Base-by-base conservation (phyloP, 192 early-diverging fungal genomes). In the Coemansia sp. region DNA sequence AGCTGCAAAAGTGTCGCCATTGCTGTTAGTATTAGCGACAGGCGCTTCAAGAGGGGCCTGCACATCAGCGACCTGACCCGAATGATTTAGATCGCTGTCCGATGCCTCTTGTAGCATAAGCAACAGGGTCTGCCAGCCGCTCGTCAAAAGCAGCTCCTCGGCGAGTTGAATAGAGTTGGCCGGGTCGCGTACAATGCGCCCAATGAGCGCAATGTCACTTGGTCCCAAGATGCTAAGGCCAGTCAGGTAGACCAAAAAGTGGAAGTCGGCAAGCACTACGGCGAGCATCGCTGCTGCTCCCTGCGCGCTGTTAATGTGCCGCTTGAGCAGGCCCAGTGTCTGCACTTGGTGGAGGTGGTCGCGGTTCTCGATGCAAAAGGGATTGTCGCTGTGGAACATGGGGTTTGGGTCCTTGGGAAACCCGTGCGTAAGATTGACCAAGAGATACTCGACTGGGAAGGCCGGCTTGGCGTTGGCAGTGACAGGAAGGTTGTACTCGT, bases 381-480 rank as follows among this genome's bases (percentile, higher is more conserved):
- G 62, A 24, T 50, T 70, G 11, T 62, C 11, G n/a, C 86, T 77
- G 8, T 69, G 83, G 73, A 98, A 99, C 43, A 87, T 70, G n/a
- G 93, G 91, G 21, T 76, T 73, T 2, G 93, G 88, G 6, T 85
- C 86, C 53, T 87, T 82, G 16, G 97, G 97, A 74, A 95, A 97
- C 3, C 97, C 97, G 58, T 95, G 87, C 5, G 96, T 94, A 9
- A 91, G 68, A 63, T 95, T 97, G 23, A 97, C 91, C 31, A 99
- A 80, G 20, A 99, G 85, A 67, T 99, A 98, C 64, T 99, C 96
- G 1, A 98, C 90, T 0, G 97, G 97, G 69, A 98, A 99, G 3
- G 94, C 91, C 0, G 96, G 96, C 67, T 96, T 95, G 20, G 97
- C 96, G 28, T 90, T 86, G 50, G 94, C 87, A 59, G 94, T 86